Evolutionary conservation across 176 grass and related monocot species (phyloP), one percentile per base, ranked within the genome.

Genomic region (Oryza brachyantha): DNA sequence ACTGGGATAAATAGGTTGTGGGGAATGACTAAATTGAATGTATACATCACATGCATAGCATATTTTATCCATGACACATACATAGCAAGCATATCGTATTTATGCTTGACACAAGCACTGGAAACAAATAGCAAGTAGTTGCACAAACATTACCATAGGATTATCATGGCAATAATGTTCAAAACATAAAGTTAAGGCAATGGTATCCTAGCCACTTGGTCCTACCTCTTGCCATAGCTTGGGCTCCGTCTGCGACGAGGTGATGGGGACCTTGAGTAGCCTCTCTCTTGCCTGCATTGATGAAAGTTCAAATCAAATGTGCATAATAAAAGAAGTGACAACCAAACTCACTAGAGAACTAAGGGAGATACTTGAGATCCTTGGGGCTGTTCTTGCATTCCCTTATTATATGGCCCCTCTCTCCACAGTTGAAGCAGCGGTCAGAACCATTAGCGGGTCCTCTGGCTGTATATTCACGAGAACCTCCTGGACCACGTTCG

Each of bases 391-490:
- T 94, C 70, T 90, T 81, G 72, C 92, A 98, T 52, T 89, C 80
- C 65, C 66, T 92, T 88, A 90, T 85, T 62, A 88, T 76, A 73
- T 94, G 95, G 6, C 91, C 95, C 68, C 84, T 80, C 75, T 94
- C 89, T 36, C 95, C 95, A 85, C 95, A 98, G 75, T 92, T 98
- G n/a, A 87, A 94, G 73, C 95, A 98, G 55, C 83, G 83, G 34
- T 87, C 87, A 75, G 91, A 86, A 36, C 78, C 88, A 84, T 91
- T 83, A 74, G 86, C 76, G 14, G 87, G 85, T 29, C 91, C 89
- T 86, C 83, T 92, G 28, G 68, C 91, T 35, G 50, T 62, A 52
- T 92, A 86, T 61, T 88, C 89, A 45, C 70, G 78, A 32, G 80
- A 86, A 73, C 91, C 87, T 75, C 95, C 92, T 59, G 85, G 70